These are phyloP conservation scores for Colletotrichum graminicola DNA, from an alignment of 2,329 filamentous ascomycete genomes.

Conservation along the genomic window DNA sequence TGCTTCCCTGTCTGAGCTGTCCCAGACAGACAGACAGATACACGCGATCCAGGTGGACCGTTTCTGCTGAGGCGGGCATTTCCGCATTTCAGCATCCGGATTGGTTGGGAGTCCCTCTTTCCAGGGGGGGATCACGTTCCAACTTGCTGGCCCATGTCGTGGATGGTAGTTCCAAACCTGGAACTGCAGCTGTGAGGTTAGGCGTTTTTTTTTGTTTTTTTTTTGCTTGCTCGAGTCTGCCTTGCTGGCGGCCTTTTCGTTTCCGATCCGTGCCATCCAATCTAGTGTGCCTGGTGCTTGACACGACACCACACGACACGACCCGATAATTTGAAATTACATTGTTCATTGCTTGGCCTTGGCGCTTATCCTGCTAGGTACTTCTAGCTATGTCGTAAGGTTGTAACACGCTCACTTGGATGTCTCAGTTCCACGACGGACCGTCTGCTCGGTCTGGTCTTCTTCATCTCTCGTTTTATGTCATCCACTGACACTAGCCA, in stretches of 20 bases:
- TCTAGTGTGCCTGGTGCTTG: conserved; percentile 5
- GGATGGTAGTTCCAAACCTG: conserved; percentile 12
- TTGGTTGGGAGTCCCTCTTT: conserved; percentile 8
- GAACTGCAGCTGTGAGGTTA: conserved; percentile 16
- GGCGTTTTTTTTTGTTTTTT: conserved; percentile 15
- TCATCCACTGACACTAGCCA: not conserved
- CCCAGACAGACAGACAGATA: not conserved
- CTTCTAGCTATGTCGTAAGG: not conserved
- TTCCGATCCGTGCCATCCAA: conserved; percentile 28
- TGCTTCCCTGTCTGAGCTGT: conserved; percentile 12
- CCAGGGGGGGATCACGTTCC: conserved; percentile 7
- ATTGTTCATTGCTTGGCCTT: conserved; percentile 35
- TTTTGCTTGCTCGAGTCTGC: conserved; percentile 35
- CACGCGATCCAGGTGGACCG: not conserved
- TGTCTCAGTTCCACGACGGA: not conserved
- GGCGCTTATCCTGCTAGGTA: conserved; percentile 19
- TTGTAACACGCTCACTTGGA: not conserved
- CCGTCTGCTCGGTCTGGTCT: not conserved
- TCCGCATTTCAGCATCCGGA: not conserved
- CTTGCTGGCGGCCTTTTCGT: conserved; percentile 32
- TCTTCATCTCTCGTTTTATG: not conserved
- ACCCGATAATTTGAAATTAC: conserved; percentile 40
- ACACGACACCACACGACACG: conserved; percentile 10
- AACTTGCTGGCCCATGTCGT: conserved; percentile 3
- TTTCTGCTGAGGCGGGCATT: conserved; percentile 6